phyloP scores from a whole-genome alignment of 805 yeast species.

The Limtongozyma cylindracea region DNA sequence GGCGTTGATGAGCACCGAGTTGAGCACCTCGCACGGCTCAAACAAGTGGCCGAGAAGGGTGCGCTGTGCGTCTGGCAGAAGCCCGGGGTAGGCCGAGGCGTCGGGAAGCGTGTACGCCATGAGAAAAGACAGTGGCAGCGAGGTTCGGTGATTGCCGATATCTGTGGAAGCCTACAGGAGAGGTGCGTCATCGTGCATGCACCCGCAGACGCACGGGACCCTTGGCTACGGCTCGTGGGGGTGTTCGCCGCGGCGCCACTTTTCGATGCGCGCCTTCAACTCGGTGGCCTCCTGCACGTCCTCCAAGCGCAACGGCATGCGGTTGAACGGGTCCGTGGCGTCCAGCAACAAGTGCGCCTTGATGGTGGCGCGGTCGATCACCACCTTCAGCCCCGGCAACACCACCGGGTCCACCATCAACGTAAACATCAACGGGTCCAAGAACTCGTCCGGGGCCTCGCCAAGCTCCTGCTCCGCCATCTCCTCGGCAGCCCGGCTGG shows the following conservation, averaged over 20 bases:
- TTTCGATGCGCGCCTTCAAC: conserved; percentile 31
- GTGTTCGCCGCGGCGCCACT: conserved; percentile 7
- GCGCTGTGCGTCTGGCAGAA: neutral
- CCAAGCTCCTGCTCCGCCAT: conserved; percentile 75
- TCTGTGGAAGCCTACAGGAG: too few relatives aligned
- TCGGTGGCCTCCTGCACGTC: conserved; percentile 67
- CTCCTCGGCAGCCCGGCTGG: conserved; percentile 33
- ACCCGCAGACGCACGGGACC: too few relatives aligned
- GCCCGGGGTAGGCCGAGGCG: neutral
- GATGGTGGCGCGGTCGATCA: conserved; percentile 76
- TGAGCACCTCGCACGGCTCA: conserved; percentile 30
- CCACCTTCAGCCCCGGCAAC: conserved; percentile 68
- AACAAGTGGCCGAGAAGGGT: conserved; percentile 28
- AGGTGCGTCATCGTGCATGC: too few relatives aligned
- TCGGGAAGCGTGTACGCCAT: too few relatives aligned
- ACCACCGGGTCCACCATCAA: conserved; percentile 90
- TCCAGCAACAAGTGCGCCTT: conserved; percentile 86
- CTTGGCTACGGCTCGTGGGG: too few relatives aligned
- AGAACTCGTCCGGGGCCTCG: conserved; percentile 86
- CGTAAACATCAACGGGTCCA: conserved; percentile 93
- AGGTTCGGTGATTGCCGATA: too few relatives aligned
- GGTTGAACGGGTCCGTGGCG: conserved; percentile 91
- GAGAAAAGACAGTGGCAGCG: too few relatives aligned
- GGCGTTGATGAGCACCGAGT: conserved; percentile 8
- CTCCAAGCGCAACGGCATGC: conserved; percentile 73